Conservation (phyloP, 805 yeast species). For the Starmerella apis region DNA sequence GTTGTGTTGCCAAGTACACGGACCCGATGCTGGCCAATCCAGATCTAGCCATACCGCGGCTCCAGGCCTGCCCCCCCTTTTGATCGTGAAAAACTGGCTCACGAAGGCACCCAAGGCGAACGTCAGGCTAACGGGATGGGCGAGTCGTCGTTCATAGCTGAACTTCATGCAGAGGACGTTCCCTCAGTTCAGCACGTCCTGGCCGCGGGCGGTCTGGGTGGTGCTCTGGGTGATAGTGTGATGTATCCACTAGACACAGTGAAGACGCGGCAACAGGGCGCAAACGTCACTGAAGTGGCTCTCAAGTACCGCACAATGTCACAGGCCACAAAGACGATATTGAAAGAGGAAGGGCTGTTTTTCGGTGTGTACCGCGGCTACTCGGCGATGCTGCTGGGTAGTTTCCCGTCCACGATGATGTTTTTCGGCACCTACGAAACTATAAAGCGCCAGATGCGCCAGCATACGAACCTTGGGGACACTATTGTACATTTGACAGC, state of each 20-base stretch:
- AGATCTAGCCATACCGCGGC: constrained; percentile 8
- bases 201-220: constrained; percentile 92
- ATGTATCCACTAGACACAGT: constrained; percentile 97
- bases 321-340: constrained; percentile 64
- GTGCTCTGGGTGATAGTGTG: constrained; percentile 77
- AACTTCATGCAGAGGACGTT: constrained; percentile 10
- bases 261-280: constrained; percentile 96
- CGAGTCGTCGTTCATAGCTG: constrained; percentile 19
- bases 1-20: no score
- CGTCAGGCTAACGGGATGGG: constrained; percentile 10
- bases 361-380: constrained; percentile 90
- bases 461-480: constrained; percentile 57
- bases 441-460: constrained; percentile 59
- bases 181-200: constrained; percentile 32
- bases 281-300: constrained; percentile 41
- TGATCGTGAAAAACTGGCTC: constrained; percentile 6
- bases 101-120: constrained; percentile 7
- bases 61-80: constrained; percentile 3
- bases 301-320: constrained; percentile 61
- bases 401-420: constrained; percentile 83
- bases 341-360: constrained; percentile 70
- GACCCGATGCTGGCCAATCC: background rate
- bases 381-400: constrained; percentile 79
- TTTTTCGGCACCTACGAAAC: constrained; percentile 86
- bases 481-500: constrained; percentile 70